A percentile compares a stretch with the other conserved stretches of the same genome.
phyloP scores from a whole-genome alignment of 2,329 filamentous ascomycete species.

The Pestalotiopsis sp. region DNA sequence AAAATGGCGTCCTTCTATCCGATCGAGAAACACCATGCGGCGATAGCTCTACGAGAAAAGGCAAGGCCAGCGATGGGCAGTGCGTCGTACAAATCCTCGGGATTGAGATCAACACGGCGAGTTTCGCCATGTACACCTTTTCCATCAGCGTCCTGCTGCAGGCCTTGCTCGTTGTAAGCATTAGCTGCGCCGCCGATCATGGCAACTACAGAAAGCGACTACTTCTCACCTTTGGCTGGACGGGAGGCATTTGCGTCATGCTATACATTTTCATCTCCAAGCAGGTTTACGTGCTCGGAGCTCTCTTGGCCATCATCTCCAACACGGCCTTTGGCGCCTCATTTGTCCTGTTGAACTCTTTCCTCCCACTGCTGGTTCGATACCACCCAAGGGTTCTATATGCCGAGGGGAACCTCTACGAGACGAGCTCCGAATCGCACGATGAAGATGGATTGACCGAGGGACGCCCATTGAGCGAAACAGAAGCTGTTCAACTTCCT shows the following conservation, averaged over 20 bases:
- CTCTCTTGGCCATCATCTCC: constrained; percentile 82
- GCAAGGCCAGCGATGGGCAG: constrained; percentile 55
- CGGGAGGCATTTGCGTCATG: constrained; percentile 84
- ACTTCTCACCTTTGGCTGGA: constrained; percentile 80
- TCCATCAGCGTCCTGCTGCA: constrained; percentile 89
- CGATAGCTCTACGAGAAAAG: constrained; percentile 56
- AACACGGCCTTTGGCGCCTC: constrained; percentile 95
- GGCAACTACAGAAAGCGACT: constrained; percentile 89
- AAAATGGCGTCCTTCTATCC: constrained; percentile 83
- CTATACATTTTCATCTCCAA: constrained; percentile 79
- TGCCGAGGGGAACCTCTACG: constrained; percentile 27
- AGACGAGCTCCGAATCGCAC: constrained; percentile 32
- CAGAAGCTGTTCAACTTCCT: constrained; percentile 50
- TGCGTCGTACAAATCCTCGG: constrained; percentile 85
- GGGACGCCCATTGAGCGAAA: constrained; percentile 37
- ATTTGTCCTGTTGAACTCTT: constrained; percentile 94
- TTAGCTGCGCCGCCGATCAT: constrained; percentile 94
- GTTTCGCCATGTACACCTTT: constrained; percentile 98
- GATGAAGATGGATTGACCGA: constrained; percentile 29
- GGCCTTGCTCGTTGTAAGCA: constrained; percentile 88
- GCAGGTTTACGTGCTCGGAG: constrained; percentile 77
- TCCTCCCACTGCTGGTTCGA: constrained; percentile 86
- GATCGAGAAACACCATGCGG: constrained; percentile 67
- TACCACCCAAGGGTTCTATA: constrained; percentile 66
- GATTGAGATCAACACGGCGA: constrained; percentile 89